Percentiles rank a stretch among this genome's conserved stretches.
phyloP scores from a whole-genome alignment of 768 basidiomycete species.

The Russula abietina region DNA sequence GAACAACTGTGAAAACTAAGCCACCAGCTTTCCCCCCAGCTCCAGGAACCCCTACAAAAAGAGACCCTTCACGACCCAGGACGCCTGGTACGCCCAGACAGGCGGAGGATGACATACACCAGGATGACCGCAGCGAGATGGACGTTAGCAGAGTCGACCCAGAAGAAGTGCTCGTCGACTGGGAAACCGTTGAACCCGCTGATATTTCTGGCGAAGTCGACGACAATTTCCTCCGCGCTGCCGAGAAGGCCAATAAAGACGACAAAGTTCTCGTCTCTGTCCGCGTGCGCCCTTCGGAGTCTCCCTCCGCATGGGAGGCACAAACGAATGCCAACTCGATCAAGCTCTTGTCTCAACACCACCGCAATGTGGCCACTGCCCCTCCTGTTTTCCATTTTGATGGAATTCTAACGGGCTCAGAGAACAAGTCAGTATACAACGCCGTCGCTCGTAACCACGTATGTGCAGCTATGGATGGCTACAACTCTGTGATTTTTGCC shows the following conservation, averaged over 20 bases:
- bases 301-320: constrained; percentile 51
- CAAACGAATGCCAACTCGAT: constrained; percentile 43
- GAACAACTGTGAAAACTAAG: constrained; percentile 23
- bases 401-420: constrained; percentile 68
- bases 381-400: constrained; percentile 62
- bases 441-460: constrained; percentile 75
- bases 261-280: constrained; percentile 87
- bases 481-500: constrained; percentile 93
- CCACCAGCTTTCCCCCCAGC: constrained; percentile 17
- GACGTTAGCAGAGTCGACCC: constrained; percentile 68
- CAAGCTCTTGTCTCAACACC: constrained; percentile 52
- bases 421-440: constrained; percentile 74
- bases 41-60: constrained; percentile 25
- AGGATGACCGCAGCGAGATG: constrained; percentile 58
- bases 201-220: constrained; percentile 70
- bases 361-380: constrained; percentile 39
- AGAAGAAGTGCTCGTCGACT: constrained; percentile 74
- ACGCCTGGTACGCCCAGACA: constrained; percentile 34
- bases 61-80: constrained; percentile 28
- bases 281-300: constrained; percentile 57
- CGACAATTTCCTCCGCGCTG: constrained; percentile 42
- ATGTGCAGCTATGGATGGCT: constrained; percentile 92
- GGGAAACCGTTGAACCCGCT: constrained; percentile 58
- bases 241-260: constrained; percentile 55
- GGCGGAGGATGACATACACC: constrained; percentile 45